phyloP scores from a whole-genome alignment of 2,329 filamentous ascomycete genomes.

The Epichloe aotearoae region DNA sequence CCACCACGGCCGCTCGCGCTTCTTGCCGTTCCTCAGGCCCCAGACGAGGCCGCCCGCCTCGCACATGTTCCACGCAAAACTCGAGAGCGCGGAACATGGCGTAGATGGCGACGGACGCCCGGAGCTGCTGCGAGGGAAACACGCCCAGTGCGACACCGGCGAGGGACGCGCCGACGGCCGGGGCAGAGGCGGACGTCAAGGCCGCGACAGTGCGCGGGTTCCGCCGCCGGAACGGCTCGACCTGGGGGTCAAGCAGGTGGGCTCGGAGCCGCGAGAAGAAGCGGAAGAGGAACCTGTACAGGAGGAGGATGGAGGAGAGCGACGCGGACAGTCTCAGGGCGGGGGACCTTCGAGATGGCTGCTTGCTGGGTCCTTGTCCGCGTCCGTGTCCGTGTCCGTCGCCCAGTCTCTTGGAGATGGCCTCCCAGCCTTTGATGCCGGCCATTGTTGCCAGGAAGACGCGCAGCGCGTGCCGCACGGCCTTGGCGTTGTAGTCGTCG shows the following conservation, averaged over 20 bases:
- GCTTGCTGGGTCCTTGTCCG: slow-evolving; percentile 18
- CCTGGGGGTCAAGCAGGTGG: slow-evolving; percentile 69
- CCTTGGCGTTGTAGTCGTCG: slow-evolving; percentile 57
- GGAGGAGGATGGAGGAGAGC: slow-evolving; percentile 70
- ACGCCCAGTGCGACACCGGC: slow-evolving; percentile 74
- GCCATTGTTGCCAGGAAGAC: slow-evolving; percentile 53
- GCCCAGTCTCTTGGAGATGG: slow-evolving; percentile 35
- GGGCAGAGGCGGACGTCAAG: slow-evolving; percentile 72
- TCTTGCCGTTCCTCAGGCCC: slow-evolving; percentile 39
- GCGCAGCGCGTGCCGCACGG: slow-evolving; percentile 56
- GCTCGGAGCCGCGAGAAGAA: slow-evolving; percentile 72
- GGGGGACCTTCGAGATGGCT: slow-evolving; percentile 48
- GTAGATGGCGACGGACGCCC: slow-evolving; percentile 73
- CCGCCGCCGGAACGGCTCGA: slow-evolving; percentile 65
- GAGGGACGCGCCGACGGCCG: slow-evolving; percentile 79
- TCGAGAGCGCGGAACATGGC: slow-evolving; percentile 70
- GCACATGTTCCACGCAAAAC: slow-evolving; percentile 68
- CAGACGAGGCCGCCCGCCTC: slow-evolving; percentile 60
- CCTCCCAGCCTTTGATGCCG: slow-evolving; percentile 49
- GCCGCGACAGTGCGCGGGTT: slow-evolving; percentile 65
- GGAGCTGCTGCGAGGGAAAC: slow-evolving; percentile 50
- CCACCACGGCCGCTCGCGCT: slow-evolving; percentile 57
- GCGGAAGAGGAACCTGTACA: slow-evolving; percentile 80
- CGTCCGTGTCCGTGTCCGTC: slow-evolving; percentile 18
- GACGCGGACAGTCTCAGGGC: slow-evolving; percentile 70